Conservation (phyloP, 352 stramenopile genomes). For the Pythium inflatum region DNA sequence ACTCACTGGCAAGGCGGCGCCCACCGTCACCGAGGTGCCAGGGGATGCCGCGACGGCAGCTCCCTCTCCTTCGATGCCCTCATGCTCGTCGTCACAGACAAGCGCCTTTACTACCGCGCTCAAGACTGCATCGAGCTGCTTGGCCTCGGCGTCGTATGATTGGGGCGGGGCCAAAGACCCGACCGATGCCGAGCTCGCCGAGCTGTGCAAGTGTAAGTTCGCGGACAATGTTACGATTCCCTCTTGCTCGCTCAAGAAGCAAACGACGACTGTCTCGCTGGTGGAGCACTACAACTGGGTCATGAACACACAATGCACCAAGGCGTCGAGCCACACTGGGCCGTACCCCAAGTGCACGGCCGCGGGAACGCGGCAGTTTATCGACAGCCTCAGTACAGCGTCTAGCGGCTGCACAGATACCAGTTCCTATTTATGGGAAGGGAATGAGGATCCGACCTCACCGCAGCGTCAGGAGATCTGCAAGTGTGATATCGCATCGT, state of each 20-base stretch:
- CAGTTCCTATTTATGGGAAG: slow-evolving; percentile 5
- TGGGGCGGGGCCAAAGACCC: slow-evolving; percentile 8
- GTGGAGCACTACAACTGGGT: slow-evolving; percentile 22
- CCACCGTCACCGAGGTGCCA: slow-evolving; percentile 7
- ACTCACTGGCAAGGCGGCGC: slow-evolving; percentile 5
- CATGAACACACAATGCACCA: slow-evolving; percentile 3
- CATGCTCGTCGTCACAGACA: slow-evolving; percentile 7
- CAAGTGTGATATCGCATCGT: background rate
- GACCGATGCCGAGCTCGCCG: background rate
- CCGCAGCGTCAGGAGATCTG: background rate
- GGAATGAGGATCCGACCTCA: background rate
- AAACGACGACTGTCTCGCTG: slow-evolving; percentile 3
- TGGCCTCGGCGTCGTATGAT: slow-evolving; percentile 9
- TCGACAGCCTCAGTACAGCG: too few species aligned
- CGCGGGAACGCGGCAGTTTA: too few species aligned
- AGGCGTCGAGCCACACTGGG: too few species aligned
- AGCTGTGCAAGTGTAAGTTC: slow-evolving; percentile 18
- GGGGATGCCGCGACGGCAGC: background rate
- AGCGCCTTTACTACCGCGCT: slow-evolving; percentile 11
- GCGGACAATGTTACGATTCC: slow-evolving; percentile 1
- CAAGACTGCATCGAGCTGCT: slow-evolving; percentile 16
- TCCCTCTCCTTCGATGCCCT: background rate
- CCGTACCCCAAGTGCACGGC: too few species aligned
- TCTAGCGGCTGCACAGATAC: too few species aligned
- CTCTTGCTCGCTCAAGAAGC: slow-evolving; percentile 13